Percentiles rank a stretch among this genome's conserved stretches.
phyloP scores from a whole-genome alignment of 108 stramenopile species.

The Cyclotella cryptica region DNA sequence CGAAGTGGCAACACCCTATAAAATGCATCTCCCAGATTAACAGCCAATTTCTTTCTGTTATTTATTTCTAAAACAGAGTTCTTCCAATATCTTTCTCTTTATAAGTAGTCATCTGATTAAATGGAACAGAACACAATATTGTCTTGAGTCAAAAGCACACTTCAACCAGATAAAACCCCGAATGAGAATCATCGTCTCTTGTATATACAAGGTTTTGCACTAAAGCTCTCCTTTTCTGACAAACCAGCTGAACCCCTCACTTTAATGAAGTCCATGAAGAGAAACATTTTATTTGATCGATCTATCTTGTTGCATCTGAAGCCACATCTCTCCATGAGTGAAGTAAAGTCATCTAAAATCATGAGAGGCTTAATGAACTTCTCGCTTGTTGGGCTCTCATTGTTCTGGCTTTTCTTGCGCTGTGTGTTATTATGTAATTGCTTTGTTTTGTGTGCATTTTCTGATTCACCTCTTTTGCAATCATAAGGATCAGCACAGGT shows the following conservation, averaged over 20 bases:
- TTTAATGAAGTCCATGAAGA: slow-evolving; percentile 86
- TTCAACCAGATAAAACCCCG: neutral
- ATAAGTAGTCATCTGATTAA: too few species aligned
- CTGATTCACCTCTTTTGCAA: slow-evolving; percentile 18
- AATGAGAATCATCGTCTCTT: slow-evolving; percentile 67
- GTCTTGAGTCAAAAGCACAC: neutral
- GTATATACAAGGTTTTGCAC: slow-evolving; percentile 90
- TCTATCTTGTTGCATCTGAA: slow-evolving; percentile 73
- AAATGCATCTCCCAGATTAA: too few species aligned
- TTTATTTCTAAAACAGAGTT: too few species aligned
- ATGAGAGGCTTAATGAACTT: slow-evolving; percentile 28
- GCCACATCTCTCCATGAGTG: slow-evolving; percentile 76
- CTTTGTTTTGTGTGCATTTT: slow-evolving; percentile 40
- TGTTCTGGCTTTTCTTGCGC: slow-evolving; percentile 1
- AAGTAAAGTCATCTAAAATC: slow-evolving; percentile 66
- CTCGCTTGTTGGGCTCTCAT: slow-evolving; percentile 32
- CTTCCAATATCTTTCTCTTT: too few species aligned
- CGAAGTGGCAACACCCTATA: too few species aligned
- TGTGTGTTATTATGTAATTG: slow-evolving; percentile 6
- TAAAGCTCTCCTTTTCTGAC: slow-evolving; percentile 63
- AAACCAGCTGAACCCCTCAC: slow-evolving; percentile 67
- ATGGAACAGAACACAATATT: too few species aligned
- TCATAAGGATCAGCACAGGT: slow-evolving; percentile 45
- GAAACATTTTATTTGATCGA: slow-evolving; percentile 94
- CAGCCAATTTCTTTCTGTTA: too few species aligned